These are phyloP conservation scores for Kodamaea kaohsiungensis DNA, from an alignment of 805 yeast species.

Conservation along the genomic window DNA sequence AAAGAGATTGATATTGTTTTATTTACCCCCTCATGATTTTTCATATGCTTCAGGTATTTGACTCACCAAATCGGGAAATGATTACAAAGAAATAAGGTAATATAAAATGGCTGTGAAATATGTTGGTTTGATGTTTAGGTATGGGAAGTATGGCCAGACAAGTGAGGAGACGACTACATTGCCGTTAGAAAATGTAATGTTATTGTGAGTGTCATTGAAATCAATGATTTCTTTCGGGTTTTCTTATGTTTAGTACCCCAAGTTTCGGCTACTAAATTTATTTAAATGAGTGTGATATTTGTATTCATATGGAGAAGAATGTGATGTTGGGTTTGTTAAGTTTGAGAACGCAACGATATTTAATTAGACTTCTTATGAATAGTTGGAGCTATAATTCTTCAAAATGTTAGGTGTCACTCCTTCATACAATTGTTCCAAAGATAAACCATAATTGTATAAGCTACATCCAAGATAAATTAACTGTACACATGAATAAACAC, in stretches of 20 bases:
- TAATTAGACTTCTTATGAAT: too few species aligned
- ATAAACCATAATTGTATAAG: too few species aligned
- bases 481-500: too few species aligned
- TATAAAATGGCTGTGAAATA: too few species aligned
- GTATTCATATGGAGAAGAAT: background rate
- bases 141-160: background rate
- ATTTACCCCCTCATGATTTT: conserved; percentile 1
- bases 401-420: too few species aligned
- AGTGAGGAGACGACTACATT: background rate
- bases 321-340: too few species aligned
- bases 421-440: too few species aligned
- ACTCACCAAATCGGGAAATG: background rate
- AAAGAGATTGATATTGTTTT: background rate
- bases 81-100: background rate
- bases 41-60: conserved; percentile 1
- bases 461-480: too few species aligned
- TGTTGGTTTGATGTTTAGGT: too few species aligned
- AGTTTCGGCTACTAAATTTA: background rate
- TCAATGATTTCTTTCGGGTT: background rate
- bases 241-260: background rate
- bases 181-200: background rate
- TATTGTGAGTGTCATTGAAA: background rate
- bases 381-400: too few species aligned
- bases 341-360: too few species aligned
- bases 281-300: background rate